Conservation (phyloP, 495 filamentous ascomycete genomes). For the Penicillium ochrochloron region DNA sequence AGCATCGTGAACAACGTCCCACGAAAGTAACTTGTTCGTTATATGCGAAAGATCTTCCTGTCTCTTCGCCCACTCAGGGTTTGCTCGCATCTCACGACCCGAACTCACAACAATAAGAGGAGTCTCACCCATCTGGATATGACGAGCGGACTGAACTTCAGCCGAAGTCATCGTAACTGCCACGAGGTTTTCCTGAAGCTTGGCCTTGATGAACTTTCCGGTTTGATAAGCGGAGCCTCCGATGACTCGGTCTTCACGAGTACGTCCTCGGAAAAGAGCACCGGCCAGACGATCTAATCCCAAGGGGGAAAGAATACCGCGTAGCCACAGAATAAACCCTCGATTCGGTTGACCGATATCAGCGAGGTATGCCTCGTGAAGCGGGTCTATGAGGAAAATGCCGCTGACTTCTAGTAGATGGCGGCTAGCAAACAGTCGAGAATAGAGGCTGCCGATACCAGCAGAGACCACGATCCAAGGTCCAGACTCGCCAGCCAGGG, state of each 20-base stretch:
- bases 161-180: conserved; percentile 79
- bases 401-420: conserved; percentile 73
- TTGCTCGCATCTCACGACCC: conserved; percentile 59
- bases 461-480: conserved; percentile 79
- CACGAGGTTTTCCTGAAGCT: conserved; percentile 90
- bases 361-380: conserved; percentile 83
- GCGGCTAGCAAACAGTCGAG: conserved; percentile 83
- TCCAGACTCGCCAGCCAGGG: conserved; percentile 77
- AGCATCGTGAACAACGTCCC: conserved; percentile 85
- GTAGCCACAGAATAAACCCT: conserved; percentile 84
- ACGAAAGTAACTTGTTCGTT: conserved; percentile 74
- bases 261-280: conserved; percentile 77
- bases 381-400: conserved; percentile 81
- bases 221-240: conserved; percentile 77
- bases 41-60: conserved; percentile 83
- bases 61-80: conserved; percentile 73
- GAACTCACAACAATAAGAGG: conserved; percentile 84
- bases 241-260: conserved; percentile 80
- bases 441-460: conserved; percentile 83
- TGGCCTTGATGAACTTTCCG: conserved; percentile 82
- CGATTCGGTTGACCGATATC: conserved; percentile 65
- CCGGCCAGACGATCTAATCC: conserved; percentile 79
- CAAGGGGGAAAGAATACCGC: conserved; percentile 81
- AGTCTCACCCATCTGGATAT: conserved; percentile 74
- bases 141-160: conserved; percentile 74